These are phyloP conservation scores for Nigrospora osmanthi DNA, from an alignment of 2,329 filamentous ascomycete genomes.

Conservation along the genomic window DNA sequence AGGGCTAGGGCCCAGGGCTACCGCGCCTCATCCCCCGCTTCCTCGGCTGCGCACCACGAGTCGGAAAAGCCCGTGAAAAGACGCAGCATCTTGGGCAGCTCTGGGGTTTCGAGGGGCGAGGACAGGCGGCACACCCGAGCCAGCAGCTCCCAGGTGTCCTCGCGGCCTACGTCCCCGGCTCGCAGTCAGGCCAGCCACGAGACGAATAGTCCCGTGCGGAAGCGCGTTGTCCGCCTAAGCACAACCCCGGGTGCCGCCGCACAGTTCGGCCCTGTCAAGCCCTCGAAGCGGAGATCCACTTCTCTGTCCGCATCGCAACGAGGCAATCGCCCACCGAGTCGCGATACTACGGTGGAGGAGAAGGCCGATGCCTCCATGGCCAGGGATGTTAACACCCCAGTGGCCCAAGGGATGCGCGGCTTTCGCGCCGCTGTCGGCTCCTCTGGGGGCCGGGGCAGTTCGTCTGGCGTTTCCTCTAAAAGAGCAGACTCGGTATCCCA, in stretches of 20 bases:
- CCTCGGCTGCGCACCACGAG: conserved; percentile 5
- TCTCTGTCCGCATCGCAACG: conserved; percentile 32
- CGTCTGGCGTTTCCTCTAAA: conserved; percentile 26
- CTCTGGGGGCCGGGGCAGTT: conserved; percentile 33
- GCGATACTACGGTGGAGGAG: conserved; percentile 33
- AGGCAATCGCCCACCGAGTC: conserved; percentile 29
- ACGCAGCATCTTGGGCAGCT: conserved; percentile 39
- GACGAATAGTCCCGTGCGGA: conserved; percentile 41
- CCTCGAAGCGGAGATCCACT: conserved; percentile 39
- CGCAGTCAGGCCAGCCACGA: conserved; percentile 33
- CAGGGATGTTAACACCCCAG: conserved; percentile 44
- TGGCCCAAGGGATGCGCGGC: conserved; percentile 37
- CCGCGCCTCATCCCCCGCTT: conserved; percentile 30
- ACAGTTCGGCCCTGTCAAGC: conserved; percentile 14
- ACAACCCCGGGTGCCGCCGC: conserved; percentile 29
- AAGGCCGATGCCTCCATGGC: conserved; percentile 23
- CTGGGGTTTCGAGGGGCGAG: conserved; percentile 32
- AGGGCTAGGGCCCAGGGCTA: conserved; percentile 35
- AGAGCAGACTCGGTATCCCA: conserved; percentile 25
- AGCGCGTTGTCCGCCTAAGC: conserved; percentile 50
- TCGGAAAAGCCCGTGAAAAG: conserved; percentile 28
- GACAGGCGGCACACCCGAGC: conserved; percentile 38
- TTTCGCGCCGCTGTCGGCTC: conserved; percentile 48
- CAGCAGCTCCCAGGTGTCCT: conserved; percentile 36
- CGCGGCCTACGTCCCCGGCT: conserved; percentile 33